Evolutionary conservation across 2,329 filamentous ascomycete species (phyloP).

Genomic region (Trichophyton equinum): DNA sequence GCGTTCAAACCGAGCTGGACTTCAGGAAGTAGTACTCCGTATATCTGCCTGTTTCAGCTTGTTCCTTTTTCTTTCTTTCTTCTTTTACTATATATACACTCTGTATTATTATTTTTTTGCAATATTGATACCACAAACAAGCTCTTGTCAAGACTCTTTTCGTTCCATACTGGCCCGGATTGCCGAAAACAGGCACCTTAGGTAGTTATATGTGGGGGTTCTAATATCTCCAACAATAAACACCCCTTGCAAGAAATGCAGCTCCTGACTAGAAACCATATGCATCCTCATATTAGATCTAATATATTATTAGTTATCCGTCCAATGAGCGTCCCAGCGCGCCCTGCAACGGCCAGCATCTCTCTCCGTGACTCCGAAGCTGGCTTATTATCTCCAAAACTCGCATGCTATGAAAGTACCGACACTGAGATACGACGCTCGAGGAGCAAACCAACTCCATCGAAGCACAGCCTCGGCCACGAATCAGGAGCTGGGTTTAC

Average conservation of each 20-base stretch:
- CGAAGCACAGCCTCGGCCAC: not conserved
- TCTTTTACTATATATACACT: not conserved
- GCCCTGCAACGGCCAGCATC: not conserved
- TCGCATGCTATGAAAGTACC: not conserved
- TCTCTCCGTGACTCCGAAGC: not conserved
- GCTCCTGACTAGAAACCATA: not conserved
- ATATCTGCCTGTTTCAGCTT: not conserved
- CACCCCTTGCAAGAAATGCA: too few relatives aligned
- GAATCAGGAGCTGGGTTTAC: not conserved
- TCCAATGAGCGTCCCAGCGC: not conserved
- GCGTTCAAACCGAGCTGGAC: slow-evolving; percentile 9
- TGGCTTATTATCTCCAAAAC: not conserved
- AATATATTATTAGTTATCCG: not conserved
- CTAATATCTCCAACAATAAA: not conserved
- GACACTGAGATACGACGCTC: not conserved
- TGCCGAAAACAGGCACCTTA: not conserved
- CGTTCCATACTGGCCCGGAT: not conserved
- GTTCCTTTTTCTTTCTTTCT: not conserved
- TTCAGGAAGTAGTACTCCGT: not conserved
- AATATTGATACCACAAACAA: not conserved
- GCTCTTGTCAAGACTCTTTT: not conserved
- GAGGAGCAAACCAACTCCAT: not conserved
- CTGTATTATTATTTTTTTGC: not conserved
- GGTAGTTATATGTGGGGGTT: not conserved
- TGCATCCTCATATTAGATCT: not conserved